Conservation (phyloP, 1,284 basidiomycete genomes). For the Microbotryomycetes sp. region DNA sequence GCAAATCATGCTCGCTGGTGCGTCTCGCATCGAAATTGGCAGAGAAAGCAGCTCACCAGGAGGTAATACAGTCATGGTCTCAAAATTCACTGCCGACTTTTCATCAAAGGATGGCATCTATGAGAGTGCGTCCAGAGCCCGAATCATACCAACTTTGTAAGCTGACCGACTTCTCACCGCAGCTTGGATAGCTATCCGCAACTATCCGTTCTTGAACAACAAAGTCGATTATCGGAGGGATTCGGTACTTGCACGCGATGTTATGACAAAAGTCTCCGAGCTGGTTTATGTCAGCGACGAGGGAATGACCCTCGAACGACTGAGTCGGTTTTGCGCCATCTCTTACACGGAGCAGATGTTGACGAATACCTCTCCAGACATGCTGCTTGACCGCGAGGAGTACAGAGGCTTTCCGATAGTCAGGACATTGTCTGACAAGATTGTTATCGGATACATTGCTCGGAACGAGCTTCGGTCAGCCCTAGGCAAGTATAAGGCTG, state of each 20-base stretch:
- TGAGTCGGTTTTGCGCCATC: conserved; percentile 34
- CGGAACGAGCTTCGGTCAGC: conserved; percentile 86
- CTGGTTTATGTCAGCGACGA: conserved; percentile 21
- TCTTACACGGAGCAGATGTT: conserved; percentile 59
- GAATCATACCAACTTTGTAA: too few relatives aligned
- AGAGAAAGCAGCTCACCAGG: too few relatives aligned
- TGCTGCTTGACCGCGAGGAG: conserved; percentile 35
- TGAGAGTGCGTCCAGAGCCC: conserved; percentile 24
- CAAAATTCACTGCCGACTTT: conserved; percentile 51
- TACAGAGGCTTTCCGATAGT: conserved; percentile 87
- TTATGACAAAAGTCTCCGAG: conserved; percentile 52
- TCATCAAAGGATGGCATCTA: conserved; percentile 35
- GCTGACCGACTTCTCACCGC: too few relatives aligned
- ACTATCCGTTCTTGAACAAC: conserved; percentile 63
- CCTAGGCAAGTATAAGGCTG: conserved; percentile 52
- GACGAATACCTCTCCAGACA: conserved; percentile 42
- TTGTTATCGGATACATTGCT: conserved; percentile 83
- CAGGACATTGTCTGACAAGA: conserved; percentile 44
- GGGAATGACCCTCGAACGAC: conserved; percentile 17
- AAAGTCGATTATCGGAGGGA: conserved; percentile 59
- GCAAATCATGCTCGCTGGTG: conserved; percentile 69
- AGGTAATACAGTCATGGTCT: conserved; percentile 84
- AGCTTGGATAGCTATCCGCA: conserved; percentile 41
- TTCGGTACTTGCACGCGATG: conserved; percentile 54
- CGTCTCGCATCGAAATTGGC: too few relatives aligned